Conservation (phyloP, 169 alveolate species). For the Babesia bovis region DNA sequence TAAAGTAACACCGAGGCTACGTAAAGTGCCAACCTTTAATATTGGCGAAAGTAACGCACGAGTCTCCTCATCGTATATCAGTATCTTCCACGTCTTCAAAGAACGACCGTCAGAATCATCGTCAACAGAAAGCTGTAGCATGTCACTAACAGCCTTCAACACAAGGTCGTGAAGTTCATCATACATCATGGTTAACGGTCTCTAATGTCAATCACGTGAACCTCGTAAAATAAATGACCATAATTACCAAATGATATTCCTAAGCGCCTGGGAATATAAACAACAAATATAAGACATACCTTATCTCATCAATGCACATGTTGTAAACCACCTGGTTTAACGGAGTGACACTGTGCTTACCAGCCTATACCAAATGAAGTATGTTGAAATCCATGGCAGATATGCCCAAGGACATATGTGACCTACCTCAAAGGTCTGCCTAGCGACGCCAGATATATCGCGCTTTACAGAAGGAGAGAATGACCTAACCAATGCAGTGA, state of each 20-base stretch:
- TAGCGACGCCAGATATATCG: constrained; percentile 30
- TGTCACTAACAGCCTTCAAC: constrained; percentile 34
- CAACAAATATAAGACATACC: constrained; percentile 41
- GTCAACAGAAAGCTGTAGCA: constrained; percentile 53
- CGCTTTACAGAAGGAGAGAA: constrained; percentile 48
- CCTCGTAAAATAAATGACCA: constrained; percentile 74
- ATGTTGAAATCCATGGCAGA: too few species aligned
- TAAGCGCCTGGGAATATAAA: constrained; percentile 60
- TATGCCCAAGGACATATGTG: too few species aligned
- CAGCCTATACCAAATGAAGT: constrained; percentile 61
- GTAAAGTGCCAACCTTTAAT: constrained; percentile 79
- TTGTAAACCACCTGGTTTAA: constrained; percentile 70
- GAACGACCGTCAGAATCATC: constrained; percentile 63
- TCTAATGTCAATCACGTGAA: constrained; percentile 52
- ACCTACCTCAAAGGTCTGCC: constrained; percentile 48
- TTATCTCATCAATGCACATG: constrained; percentile 76
- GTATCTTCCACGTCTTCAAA: constrained; percentile 80
- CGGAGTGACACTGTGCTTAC: constrained; percentile 71
- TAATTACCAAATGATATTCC: constrained; percentile 71
- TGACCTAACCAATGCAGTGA: constrained; percentile 35
- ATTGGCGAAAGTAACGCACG: constrained; percentile 79
- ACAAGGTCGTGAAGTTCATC: constrained; percentile 53
- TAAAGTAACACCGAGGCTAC: constrained; percentile 85
- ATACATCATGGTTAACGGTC: constrained; percentile 28
- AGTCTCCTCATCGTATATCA: constrained; percentile 81